phyloP scores from a whole-genome alignment of 345 rosid genomes.

The Euphorbia tirucalli region DNA sequence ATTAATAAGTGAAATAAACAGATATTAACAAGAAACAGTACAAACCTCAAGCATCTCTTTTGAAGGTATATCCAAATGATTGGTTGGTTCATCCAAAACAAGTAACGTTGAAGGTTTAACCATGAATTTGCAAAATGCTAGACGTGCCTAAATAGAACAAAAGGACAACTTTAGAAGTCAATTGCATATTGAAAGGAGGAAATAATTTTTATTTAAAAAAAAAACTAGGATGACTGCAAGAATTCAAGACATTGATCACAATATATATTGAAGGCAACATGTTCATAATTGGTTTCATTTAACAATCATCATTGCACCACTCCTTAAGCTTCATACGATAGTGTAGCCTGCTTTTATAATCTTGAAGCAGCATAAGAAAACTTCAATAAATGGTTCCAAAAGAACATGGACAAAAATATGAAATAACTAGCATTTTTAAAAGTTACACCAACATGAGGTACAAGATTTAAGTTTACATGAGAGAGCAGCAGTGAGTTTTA shows the following conservation, averaged over 20 bases:
- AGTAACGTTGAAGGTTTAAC: conserved; percentile 84
- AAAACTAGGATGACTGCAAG: no score
- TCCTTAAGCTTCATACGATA: not conserved
- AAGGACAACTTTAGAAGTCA: conserved; percentile 4
- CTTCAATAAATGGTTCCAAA: conserved; percentile 1
- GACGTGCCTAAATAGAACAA: conserved; percentile 64
- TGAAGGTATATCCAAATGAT: conserved; percentile 94
- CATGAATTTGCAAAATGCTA: conserved; percentile 97
- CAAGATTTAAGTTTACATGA: not conserved
- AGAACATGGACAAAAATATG: not conserved
- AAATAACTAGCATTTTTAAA: not conserved
- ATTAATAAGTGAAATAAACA: not conserved
- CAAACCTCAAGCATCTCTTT: conserved; percentile 98
- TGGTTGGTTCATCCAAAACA: conserved; percentile 90
- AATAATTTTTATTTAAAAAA: no score
- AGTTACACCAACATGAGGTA: not conserved
- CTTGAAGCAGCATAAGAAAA: not conserved
- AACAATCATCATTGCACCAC: not conserved
- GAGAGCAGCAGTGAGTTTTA: conserved; percentile 10
- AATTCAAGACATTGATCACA: not conserved
- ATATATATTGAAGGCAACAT: not conserved
- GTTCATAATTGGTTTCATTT: not conserved
- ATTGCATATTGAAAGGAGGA: conserved; percentile 1
- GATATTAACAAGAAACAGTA: not conserved
- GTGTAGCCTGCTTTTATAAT: not conserved